phyloP scores from a whole-genome alignment of 1,139 yeast species.

The Saccharomyces hybrid region DNA sequence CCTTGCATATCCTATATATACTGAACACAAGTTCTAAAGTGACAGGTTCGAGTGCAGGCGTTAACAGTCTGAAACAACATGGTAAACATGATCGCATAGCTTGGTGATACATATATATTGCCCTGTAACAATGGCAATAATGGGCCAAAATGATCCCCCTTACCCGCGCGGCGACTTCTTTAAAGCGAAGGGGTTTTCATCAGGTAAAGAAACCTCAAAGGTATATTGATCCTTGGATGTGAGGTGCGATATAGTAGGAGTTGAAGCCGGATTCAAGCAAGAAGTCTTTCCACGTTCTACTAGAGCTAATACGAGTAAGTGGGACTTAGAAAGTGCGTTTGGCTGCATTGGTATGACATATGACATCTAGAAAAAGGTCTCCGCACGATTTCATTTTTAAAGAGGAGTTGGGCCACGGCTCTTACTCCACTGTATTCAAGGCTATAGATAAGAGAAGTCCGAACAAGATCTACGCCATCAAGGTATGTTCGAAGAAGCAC shows the following conservation, averaged over 20 bases:
- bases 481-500: slow-evolving; percentile 85
- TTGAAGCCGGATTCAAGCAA: background rate
- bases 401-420: slow-evolving; percentile 86
- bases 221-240: background rate
- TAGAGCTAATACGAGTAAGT: background rate
- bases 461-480: slow-evolving; percentile 68
- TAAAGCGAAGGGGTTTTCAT: background rate
- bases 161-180: slow-evolving; percentile 1
- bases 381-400: slow-evolving; percentile 86
- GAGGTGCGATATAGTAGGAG: background rate
- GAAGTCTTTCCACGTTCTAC: background rate
- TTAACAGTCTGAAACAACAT: too few relatives aligned
- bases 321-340: background rate
- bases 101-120: background rate
- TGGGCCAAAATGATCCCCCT: background rate
- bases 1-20: background rate
- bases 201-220: background rate
- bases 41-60: background rate
- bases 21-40: background rate
- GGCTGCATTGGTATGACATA: slow-evolving; percentile 11
- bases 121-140: background rate
- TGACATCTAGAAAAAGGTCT: slow-evolving; percentile 45
- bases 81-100: background rate
- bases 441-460: slow-evolving; percentile 51
- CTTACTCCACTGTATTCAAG: slow-evolving; percentile 86